Evolutionary conservation across 139 green algal genomes (phyloP).

Genomic region (Zygnema circumcarinatum): DNA sequence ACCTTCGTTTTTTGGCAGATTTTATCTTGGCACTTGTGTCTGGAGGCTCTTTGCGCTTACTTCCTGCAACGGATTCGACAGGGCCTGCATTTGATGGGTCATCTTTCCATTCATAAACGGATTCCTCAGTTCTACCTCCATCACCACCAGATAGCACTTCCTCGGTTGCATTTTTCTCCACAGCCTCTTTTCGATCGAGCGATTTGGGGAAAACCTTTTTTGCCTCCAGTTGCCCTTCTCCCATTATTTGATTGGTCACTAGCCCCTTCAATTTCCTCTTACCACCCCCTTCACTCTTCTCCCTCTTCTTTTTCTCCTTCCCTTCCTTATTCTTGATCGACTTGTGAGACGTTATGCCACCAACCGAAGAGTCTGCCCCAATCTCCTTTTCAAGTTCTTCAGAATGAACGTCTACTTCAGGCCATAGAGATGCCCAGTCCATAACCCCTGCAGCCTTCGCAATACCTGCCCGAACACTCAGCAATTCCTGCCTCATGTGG

Average conservation of each 20-base stretch:
- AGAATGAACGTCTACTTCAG: background rate
- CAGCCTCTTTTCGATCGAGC: background rate
- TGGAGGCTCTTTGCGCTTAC: background rate
- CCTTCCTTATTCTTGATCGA: background rate
- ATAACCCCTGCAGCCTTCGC: background rate
- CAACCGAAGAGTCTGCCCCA: background rate
- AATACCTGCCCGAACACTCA: background rate
- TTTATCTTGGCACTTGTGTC: background rate
- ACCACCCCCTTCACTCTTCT: background rate
- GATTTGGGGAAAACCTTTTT: background rate
- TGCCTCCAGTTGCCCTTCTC: background rate
- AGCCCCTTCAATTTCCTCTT: background rate
- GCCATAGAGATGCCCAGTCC: background rate
- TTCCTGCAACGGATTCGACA: background rate
- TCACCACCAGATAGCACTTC: background rate
- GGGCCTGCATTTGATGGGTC: background rate
- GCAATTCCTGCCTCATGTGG: background rate
- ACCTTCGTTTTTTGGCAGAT: background rate
- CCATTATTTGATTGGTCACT: background rate
- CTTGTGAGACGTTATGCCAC: background rate
- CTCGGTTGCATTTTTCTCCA: background rate
- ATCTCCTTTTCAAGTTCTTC: background rate
- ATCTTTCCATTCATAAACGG: background rate
- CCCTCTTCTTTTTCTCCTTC: background rate
- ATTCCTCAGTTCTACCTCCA: background rate